phyloP scores from a whole-genome alignment of 2,329 filamentous ascomycete species.

The Paracorniculantispora psalliotae region DNA sequence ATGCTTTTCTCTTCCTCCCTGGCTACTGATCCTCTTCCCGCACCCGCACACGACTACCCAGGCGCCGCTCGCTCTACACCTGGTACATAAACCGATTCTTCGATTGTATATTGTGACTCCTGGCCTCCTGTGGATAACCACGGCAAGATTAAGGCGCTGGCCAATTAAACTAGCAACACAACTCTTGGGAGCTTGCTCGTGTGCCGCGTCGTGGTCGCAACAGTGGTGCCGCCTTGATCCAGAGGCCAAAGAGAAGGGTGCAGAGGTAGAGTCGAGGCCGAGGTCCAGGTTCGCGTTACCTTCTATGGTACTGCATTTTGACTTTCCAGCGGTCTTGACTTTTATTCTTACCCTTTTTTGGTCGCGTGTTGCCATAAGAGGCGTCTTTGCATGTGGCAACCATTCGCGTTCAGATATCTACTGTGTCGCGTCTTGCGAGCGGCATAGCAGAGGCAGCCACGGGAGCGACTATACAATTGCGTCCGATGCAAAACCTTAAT shows the following conservation, averaged over 20 bases:
- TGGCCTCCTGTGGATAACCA: conserved; percentile 13
- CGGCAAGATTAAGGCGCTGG: conserved; percentile 9
- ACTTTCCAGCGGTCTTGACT: not conserved
- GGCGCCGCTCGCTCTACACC: not conserved
- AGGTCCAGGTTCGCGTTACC: not conserved
- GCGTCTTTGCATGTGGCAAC: not conserved
- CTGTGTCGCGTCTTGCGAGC: not conserved
- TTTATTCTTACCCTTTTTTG: not conserved
- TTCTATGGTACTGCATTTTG: not conserved
- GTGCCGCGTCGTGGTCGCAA: not conserved
- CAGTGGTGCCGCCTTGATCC: not conserved
- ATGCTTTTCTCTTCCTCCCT: conserved; percentile 10
- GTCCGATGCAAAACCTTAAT: not conserved
- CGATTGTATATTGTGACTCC: conserved; percentile 15
- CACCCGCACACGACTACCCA: not conserved
- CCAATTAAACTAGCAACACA: conserved; percentile 13
- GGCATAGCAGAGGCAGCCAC: not conserved
- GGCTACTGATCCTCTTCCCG: conserved; percentile 6
- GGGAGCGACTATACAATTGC: not conserved
- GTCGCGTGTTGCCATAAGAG: not conserved
- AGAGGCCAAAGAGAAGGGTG: not conserved
- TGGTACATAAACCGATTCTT: conserved; percentile 11
- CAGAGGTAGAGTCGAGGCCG: not conserved
- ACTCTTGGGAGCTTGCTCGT: not conserved
- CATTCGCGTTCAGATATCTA: not conserved